Evolutionary conservation across 2,329 filamentous ascomycete species (phyloP), one percentile per base, ranked within the genome.

Genomic region (Sphaerulina vaccinii): DNA sequence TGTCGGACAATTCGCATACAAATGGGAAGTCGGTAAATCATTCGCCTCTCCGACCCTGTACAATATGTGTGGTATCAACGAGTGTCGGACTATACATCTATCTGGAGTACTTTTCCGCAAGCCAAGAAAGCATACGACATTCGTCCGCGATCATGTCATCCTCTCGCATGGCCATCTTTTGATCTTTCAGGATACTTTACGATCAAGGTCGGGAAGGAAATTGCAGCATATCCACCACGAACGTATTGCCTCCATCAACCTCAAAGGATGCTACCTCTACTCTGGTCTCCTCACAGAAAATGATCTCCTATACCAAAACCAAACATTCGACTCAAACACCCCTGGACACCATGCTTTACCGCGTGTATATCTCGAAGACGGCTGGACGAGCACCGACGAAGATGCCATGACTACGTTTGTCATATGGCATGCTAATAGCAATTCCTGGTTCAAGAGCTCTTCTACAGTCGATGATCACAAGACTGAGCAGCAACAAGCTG

Each of bases 341-440:
- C 83, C 83, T 0, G 81, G 82, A 11, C 77, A 79, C 48, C 75
- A 79, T 52, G 78, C 81, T 2, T 68, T 85, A 8, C 82, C 83
- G 2, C 72, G 81, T 2, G 76, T 83, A 3, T 85, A 83, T 60
- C 75, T 79, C 24, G 75, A 80, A 46, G 81, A 85, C 56, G 75
- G 75, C 15, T 84, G 80, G 77, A 85, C 81, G 16, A 79, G 74
- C 21, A 78, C 76, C 0, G 83, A 86, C 57, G 82, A 85, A 60
- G 83, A 85, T 60, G 78, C 79, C n/a, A 82, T 83, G 70, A 83
- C 81, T 0, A 83, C 79, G 2, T 86, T 86, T 62, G 82, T 85
- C n/a, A 72, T 86, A 36, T 86, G 83, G 83, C 79, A 83, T 58
- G 79, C 78, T 32, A 74, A 77, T 56, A 75, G 72, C 53, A 83